Conservation (phyloP, 371 early-diverging fungal genomes). For the Rhizopus sp. region DNA sequence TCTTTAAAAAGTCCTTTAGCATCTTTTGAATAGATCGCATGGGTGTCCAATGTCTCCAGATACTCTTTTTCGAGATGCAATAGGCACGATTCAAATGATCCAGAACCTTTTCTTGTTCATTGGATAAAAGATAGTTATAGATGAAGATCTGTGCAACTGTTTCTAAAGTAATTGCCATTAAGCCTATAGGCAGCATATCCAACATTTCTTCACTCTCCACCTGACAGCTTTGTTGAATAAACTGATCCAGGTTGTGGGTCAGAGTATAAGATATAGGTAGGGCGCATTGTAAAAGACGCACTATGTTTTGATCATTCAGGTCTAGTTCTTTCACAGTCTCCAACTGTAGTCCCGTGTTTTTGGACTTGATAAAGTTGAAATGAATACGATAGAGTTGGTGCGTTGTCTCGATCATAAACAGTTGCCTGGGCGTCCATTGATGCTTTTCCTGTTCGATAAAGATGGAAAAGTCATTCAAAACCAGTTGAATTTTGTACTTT, state of each 20-base stretch:
- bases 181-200: not conserved
- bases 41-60: not conserved
- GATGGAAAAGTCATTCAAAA: slow-evolving; percentile 27
- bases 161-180: slow-evolving; percentile 7
- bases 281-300: not conserved
- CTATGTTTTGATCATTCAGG: not conserved
- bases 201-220: not conserved
- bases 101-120: not conserved
- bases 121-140: not conserved
- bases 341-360: slow-evolving; percentile 2
- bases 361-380: slow-evolving; percentile 22
- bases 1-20: slow-evolving; percentile 7
- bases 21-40: slow-evolving; percentile 1
- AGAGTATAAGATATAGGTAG: not conserved
- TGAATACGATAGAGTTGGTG: slow-evolving; percentile 28
- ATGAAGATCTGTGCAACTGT: slow-evolving; percentile 4
- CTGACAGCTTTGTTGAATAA: not conserved
- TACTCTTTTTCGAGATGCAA: slow-evolving; percentile 1
- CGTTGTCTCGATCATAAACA: slow-evolving; percentile 26
- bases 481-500: slow-evolving; percentile 4
- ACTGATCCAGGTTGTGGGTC: not conserved
- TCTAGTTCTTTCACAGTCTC: not conserved
- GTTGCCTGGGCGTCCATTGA: slow-evolving; percentile 31
- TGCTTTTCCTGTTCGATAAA: slow-evolving; percentile 51
- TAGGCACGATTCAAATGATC: not conserved